A percentile compares a stretch with the other conserved stretches of the same genome.
These are phyloP conservation scores for Eucalyptus cloeziana DNA, from an alignment of 345 rosid genomes.

Conservation along the genomic window DNA sequence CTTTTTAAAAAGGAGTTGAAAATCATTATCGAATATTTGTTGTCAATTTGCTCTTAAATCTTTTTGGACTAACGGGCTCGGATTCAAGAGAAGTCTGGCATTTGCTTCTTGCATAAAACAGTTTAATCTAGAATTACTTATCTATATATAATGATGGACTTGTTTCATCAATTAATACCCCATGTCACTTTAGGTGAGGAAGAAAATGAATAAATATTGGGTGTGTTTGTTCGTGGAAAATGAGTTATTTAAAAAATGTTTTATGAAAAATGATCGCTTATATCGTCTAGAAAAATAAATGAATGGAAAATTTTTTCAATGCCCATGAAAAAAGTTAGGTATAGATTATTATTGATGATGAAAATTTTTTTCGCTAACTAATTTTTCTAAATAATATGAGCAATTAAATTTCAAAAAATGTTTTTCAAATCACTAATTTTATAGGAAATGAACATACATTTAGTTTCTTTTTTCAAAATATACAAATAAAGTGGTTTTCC, in stretches of 20 bases:
- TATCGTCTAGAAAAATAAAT: accelerated
- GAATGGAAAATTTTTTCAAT: accelerated
- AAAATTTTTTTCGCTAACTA: no score
- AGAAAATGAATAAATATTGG: neutral
- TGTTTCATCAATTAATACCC: neutral
- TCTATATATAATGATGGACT: neutral
- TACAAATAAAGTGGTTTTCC: neutral
- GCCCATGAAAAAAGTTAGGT: accelerated
- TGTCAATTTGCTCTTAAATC: neutral
- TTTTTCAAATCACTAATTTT: no score
- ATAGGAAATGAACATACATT: accelerated
- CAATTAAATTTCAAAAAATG: accelerated
- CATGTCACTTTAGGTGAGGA: neutral
- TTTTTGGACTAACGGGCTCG: accelerated
- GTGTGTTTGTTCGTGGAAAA: accelerated
- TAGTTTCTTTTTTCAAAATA: no score
- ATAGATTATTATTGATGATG: accelerated
- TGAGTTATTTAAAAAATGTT: no score
- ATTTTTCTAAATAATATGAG: no score
- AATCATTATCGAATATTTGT: neutral
- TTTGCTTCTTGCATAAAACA: neutral
- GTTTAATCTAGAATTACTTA: accelerated
- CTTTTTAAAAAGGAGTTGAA: neutral
- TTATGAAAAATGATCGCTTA: accelerated
- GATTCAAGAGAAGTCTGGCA: neutral